phyloP scores from a whole-genome alignment of 2,329 filamentous ascomycete genomes.

The Lachnellula hyalina region DNA sequence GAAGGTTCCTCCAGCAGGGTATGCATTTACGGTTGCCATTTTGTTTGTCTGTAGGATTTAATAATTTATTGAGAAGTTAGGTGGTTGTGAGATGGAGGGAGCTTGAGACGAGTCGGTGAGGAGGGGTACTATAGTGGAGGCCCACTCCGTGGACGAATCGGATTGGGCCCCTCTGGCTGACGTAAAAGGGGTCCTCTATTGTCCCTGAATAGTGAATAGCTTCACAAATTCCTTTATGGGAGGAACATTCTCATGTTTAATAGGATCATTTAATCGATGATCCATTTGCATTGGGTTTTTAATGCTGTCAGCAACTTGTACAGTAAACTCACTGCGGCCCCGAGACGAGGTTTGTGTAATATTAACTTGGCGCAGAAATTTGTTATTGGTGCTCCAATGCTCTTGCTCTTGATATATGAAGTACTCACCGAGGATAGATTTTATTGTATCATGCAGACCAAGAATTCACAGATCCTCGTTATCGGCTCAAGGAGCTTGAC shows the following conservation, averaged over 20 bases:
- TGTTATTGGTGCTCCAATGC: too few species aligned
- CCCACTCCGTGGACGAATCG: background rate
- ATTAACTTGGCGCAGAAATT: too few species aligned
- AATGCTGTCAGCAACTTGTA: too few species aligned
- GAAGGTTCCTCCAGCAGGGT: slow-evolving; percentile 53
- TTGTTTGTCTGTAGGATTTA: background rate
- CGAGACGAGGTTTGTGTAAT: too few species aligned
- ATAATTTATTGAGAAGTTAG: background rate
- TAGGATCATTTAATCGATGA: background rate
- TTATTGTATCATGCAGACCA: background rate
- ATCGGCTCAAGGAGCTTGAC: background rate
- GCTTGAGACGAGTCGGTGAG: background rate
- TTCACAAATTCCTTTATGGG: background rate
- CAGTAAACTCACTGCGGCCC: too few species aligned
- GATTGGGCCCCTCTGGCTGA: background rate
- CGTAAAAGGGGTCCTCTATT: background rate
- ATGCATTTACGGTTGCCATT: slow-evolving; percentile 26
- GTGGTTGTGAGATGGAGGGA: background rate
- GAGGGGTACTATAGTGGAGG: background rate
- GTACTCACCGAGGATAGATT: too few species aligned
- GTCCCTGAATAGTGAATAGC: background rate
- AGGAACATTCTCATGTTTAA: background rate
- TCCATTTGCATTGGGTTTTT: background rate
- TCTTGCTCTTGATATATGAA: too few species aligned
- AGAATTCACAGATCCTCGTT: background rate